Base-by-base conservation (phyloP, 2,329 filamentous ascomycete genomes). In the Colletotrichum australisinense region DNA sequence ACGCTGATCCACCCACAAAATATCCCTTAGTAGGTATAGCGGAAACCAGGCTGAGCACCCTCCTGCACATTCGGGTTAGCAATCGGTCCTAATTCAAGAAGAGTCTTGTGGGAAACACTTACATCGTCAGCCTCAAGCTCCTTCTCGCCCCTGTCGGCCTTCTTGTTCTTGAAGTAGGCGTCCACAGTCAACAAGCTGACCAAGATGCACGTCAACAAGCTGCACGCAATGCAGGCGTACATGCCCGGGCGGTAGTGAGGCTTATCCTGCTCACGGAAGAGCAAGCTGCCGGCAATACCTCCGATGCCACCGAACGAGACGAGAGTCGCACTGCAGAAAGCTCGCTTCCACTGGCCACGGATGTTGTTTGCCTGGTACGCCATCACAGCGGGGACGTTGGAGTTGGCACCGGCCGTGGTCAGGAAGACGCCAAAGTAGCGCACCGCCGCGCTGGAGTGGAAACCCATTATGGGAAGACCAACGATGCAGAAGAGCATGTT, bases 311-410 rank as follows among this genome's bases (percentile, higher is more conserved):
- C 94, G 63, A 93, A 90, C 1, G 92, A 93, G 4, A 97, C 93
- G 2, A 96, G 88, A 0, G 92, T 93, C 2, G 94, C 93, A 72
- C 91, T 93, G 80, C 91, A 92, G 76, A 97, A 92, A 1, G 94
- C 94, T 60, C 95, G 90, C 85, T 96, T 97, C 94, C 94, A 97
- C 83, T 97, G 94, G 0, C 94, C 94, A 66, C 93, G 91, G 78
- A 97, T 93, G 82, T 97, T 97, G 84, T 96, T 97, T 55, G 94
- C 93, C 84, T 96, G 94, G 84, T 94, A 97, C 0, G 93, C 89
- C 85, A 97, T 90, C 58, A 90, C 86, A 1, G 91, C 87, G 0
- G 95, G 94, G 5, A 96, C 87, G 80, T 97, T 97, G 76, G 92
- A 89, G 81, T 95, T 95, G 75, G 92, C 91, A 8, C 93, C 94